phyloP scores from a whole-genome alignment of 108 stramenopile species.

The Nitzschia inconspicua region DNA sequence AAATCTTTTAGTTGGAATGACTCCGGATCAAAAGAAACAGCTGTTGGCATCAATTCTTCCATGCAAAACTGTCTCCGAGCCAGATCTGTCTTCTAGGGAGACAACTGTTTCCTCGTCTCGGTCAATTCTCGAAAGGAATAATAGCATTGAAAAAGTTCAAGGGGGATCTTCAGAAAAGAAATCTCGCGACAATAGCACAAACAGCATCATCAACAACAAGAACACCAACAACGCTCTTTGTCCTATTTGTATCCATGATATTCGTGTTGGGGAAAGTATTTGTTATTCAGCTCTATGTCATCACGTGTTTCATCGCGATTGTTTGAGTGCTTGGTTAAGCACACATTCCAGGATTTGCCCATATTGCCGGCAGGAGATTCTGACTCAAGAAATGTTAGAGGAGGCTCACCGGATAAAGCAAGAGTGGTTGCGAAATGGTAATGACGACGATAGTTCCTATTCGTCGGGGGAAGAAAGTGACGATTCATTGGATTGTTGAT shows the following conservation, averaged over 20 bases:
- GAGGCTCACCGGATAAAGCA: constrained; percentile 1
- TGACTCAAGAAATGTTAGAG: constrained; percentile 15
- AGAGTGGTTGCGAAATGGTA: too few relatives aligned
- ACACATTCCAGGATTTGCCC: constrained; percentile 13
- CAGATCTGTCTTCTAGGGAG: not conserved
- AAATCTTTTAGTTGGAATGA: constrained; percentile 3
- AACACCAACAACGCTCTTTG: too few relatives aligned
- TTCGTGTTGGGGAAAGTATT: not conserved
- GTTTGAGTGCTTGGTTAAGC: constrained; percentile 36
- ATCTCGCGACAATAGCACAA: not conserved
- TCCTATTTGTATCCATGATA: constrained; percentile 22
- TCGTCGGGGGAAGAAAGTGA: too few relatives aligned
- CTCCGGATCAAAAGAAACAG: not conserved
- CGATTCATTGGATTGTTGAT: too few relatives aligned
- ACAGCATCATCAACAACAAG: too few relatives aligned
- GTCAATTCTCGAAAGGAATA: not conserved
- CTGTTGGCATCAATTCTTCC: not conserved
- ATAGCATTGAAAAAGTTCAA: not conserved
- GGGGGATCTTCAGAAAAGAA: not conserved
- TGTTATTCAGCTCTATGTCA: constrained; percentile 11
- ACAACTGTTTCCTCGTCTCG: not conserved
- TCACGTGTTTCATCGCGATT: constrained; percentile 47
- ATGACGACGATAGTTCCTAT: too few relatives aligned
- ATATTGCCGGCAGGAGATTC: constrained; percentile 15
- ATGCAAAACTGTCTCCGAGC: not conserved